Conservation (phyloP, 495 filamentous ascomycete species). For the Physcia stellaris region DNA sequence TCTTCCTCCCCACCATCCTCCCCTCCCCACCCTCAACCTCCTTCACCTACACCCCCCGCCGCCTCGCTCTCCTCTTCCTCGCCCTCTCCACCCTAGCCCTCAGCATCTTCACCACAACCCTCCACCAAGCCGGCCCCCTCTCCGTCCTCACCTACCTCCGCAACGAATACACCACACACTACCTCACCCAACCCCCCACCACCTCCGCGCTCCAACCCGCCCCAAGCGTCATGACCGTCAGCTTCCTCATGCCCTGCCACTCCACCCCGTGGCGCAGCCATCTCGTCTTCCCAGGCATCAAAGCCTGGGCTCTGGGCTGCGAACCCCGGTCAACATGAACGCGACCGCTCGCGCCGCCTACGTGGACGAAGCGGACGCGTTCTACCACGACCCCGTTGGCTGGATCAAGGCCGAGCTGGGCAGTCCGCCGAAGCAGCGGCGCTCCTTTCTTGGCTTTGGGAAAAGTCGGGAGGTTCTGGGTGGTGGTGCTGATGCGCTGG, state of each 20-base stretch:
- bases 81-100: constrained; percentile 55
- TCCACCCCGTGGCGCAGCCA: constrained; percentile 93
- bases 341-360: constrained; percentile 46
- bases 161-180: constrained; percentile 45
- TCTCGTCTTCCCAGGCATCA: constrained; percentile 56
- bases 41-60: constrained; percentile 7
- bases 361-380: constrained; percentile 78
- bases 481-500: constrained; percentile 11
- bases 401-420: constrained; percentile 27
- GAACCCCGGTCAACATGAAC: constrained; percentile 69
- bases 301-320: constrained; percentile 80
- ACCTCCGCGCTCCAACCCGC: constrained; percentile 8
- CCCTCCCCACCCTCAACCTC: constrained; percentile 13
- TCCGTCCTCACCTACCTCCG: constrained; percentile 63
- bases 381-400: constrained; percentile 51
- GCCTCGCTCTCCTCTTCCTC: constrained; percentile 30
- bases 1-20: constrained; percentile 41
- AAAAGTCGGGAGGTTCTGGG: constrained; percentile 18
- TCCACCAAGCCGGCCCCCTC: constrained; percentile 69
- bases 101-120: constrained; percentile 55
- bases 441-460: too few species aligned
- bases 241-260: constrained; percentile 96
- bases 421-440: neutral
- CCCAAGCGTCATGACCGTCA: constrained; percentile 43
- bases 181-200: constrained; percentile 14